Conservation (phyloP, 257 asterid species). For the Schizonepeta tenuifolia region DNA sequence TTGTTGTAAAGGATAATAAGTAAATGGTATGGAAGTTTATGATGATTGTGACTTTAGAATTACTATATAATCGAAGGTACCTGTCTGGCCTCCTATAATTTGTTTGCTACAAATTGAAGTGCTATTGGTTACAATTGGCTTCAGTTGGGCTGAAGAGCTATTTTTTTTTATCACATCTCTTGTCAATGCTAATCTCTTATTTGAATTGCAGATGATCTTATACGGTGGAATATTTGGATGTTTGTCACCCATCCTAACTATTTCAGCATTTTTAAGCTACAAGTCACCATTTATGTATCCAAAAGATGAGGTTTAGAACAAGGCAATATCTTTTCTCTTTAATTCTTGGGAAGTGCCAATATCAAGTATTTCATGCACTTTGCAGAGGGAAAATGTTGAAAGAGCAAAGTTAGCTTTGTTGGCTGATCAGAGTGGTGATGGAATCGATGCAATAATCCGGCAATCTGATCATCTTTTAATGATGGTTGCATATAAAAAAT, state of each 20-base stretch:
- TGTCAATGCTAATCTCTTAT: slow-evolving; percentile 30
- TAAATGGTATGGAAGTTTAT: neutral
- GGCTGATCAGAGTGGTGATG: slow-evolving; percentile 65
- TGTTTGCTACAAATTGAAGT: neutral
- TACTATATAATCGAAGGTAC: neutral
- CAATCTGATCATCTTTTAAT: slow-evolving; percentile 93
- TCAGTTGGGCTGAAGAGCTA: slow-evolving; percentile 15
- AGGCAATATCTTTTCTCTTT: slow-evolving; percentile 21
- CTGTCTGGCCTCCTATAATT: neutral
- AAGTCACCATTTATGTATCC: slow-evolving; percentile 94
- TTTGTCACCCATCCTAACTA: slow-evolving; percentile 88
- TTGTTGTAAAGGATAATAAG: neutral
- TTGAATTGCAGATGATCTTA: slow-evolving; percentile 79
- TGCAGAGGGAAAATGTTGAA: slow-evolving; percentile 85
- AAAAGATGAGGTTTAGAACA: slow-evolving; percentile 80
- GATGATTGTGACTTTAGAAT: neutral
- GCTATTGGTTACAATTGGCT: slow-evolving; percentile 4
- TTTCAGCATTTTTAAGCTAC: slow-evolving; percentile 95
- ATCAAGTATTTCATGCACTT: slow-evolving; percentile 28
- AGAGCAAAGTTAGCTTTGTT: slow-evolving; percentile 80
- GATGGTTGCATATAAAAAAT: slow-evolving; percentile 86
- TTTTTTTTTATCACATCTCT: slow-evolving; percentile 3
- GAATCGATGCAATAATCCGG: slow-evolving; percentile 53
- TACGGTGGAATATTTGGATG: slow-evolving; percentile 97
- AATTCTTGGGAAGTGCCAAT: slow-evolving; percentile 25